These are phyloP conservation scores for Haematococcus lacustris DNA, from an alignment of 139 green algal species.

Conservation along the genomic window DNA sequence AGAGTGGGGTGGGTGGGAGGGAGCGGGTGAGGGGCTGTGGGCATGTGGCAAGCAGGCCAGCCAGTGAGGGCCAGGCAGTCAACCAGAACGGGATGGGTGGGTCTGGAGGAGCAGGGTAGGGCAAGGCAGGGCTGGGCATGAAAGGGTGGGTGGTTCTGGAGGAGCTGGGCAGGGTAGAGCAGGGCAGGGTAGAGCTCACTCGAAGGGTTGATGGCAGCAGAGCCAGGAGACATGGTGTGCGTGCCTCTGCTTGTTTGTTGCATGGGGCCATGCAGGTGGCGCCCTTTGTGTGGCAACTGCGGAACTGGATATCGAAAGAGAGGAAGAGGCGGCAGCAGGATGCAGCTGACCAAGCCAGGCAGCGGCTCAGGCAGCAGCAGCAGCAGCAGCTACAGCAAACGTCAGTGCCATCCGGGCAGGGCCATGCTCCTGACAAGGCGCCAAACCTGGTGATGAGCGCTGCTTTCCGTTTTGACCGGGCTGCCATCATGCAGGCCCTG, in stretches of 20 bases:
- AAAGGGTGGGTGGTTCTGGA: too few relatives aligned
- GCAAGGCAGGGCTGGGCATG: too few relatives aligned
- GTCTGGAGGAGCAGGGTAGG: too few relatives aligned
- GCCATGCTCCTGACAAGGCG: neutral
- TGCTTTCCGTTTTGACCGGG: too few relatives aligned
- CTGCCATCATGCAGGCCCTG: too few relatives aligned
- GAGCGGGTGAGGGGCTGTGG: too few relatives aligned
- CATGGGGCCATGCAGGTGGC: neutral
- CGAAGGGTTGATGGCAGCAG: neutral
- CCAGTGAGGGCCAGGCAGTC: too few relatives aligned
- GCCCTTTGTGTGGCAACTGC: conserved; percentile 8
- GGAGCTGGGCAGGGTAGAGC: neutral
- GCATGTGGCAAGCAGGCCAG: too few relatives aligned
- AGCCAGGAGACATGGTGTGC: neutral
- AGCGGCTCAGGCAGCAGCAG: neutral
- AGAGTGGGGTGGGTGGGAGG: too few relatives aligned
- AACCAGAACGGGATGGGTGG: too few relatives aligned
- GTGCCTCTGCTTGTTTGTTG: neutral
- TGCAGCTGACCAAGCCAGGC: neutral
- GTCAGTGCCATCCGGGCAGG: neutral
- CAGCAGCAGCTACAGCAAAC: neutral
- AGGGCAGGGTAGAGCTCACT: neutral
- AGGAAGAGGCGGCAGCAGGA: neutral
- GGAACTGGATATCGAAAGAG: neutral
- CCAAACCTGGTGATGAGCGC: conserved; percentile 7